Evolutionary conservation across 2,329 filamentous ascomycete genomes (phyloP).

Genomic region (Falciphora oryzae): DNA sequence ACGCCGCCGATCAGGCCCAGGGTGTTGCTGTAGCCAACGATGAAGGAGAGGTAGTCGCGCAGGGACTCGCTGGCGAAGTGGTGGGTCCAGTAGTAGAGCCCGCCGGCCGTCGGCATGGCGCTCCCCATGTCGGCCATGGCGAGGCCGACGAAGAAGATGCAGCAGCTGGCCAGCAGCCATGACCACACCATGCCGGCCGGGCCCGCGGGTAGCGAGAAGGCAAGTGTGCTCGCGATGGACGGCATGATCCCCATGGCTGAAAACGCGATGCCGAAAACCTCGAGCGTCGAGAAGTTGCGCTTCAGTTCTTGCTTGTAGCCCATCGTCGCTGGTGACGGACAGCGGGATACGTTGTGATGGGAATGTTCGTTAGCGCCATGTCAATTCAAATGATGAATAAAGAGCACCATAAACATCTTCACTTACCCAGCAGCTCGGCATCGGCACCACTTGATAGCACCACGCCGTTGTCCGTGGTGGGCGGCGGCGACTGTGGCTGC

Average conservation of each 20-base stretch:
- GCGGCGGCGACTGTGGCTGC: no score
- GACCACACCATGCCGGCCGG: conserved; percentile 61
- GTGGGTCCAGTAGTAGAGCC: conserved; percentile 55
- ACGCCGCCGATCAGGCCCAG: conserved; percentile 55
- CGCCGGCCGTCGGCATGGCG: conserved; percentile 52
- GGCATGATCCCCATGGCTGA: no score
- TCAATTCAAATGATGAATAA: no score
- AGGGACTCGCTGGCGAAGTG: conserved; percentile 49
- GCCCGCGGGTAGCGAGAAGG: no score
- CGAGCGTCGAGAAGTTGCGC: conserved; percentile 55
- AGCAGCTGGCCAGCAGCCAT: conserved; percentile 52
- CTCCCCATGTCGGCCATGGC: conserved; percentile 50
- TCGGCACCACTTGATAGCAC: conserved; percentile 23
- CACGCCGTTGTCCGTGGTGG: no score
- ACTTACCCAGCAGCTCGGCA: no score
- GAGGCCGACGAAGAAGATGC: conserved; percentile 54
- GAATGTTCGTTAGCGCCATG: no score
- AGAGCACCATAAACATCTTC: no score
- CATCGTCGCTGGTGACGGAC: conserved; percentile 21
- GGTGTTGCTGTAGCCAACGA: conserved; percentile 57
- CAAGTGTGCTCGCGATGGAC: no score
- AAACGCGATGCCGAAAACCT: conserved; percentile 55
- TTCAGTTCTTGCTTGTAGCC: conserved; percentile 53
- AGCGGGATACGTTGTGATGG: no score
- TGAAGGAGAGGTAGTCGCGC: conserved; percentile 52